A percentile compares a stretch with the other conserved stretches of the same genome.
phyloP scores from a whole-genome alignment of 2,329 filamentous ascomycete genomes.

The Apiospora marii region DNA sequence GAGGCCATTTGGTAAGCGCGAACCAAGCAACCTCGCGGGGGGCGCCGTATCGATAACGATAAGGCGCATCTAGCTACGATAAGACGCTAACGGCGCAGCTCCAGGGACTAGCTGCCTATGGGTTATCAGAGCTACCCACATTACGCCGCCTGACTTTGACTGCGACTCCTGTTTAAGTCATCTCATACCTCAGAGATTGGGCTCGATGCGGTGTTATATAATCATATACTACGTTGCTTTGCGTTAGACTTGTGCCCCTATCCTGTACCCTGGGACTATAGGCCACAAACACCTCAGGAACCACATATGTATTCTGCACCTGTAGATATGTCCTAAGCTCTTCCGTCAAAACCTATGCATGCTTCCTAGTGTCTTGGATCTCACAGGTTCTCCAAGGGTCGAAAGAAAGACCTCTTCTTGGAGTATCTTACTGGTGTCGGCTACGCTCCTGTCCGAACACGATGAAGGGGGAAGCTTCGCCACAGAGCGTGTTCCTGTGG shows the following conservation, averaged over 20 bases:
- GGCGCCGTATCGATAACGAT: conserved; percentile 9
- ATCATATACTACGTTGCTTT: too few species aligned
- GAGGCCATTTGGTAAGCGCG: neutral
- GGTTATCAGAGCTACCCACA: too few species aligned
- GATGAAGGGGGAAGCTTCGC: neutral
- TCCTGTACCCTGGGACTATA: too few species aligned
- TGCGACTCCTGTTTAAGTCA: too few species aligned
- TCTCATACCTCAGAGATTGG: too few species aligned
- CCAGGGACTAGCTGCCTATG: neutral
- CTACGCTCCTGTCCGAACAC: neutral
- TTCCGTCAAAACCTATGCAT: neutral
- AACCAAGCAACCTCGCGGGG: neutral
- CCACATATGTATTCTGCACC: too few species aligned
- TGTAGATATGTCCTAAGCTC: too few species aligned
- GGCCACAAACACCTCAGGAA: too few species aligned
- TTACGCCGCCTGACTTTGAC: too few species aligned
- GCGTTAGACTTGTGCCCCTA: too few species aligned
- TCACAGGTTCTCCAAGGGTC: too few species aligned
- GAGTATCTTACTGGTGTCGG: neutral
- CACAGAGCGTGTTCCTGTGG: neutral
- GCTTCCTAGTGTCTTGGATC: neutral
- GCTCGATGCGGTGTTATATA: too few species aligned
- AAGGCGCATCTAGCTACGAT: neutral
- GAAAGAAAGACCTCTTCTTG: neutral
- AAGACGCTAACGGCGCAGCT: neutral